Conservation (phyloP, 1,284 basidiomycete genomes). For the Tilletiopsis washingtonensis region DNA sequence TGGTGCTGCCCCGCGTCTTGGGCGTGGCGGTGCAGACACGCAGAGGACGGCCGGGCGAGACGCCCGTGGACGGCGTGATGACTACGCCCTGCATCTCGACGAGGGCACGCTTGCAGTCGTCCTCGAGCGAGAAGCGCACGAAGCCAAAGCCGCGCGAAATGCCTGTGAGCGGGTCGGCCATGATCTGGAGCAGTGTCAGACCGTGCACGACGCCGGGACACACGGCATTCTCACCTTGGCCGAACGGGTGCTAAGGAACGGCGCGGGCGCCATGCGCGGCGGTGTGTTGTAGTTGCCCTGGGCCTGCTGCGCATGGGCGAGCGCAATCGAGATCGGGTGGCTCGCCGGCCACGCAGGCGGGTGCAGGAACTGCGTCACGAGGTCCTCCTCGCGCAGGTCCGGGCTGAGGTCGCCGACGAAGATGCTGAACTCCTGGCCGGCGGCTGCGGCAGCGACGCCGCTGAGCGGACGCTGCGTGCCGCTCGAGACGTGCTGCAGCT, state of each 20-base stretch:
- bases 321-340: constrained; percentile 34
- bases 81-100: constrained; percentile 40
- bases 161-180: constrained; percentile 31
- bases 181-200: constrained; percentile 11
- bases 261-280: constrained; percentile 24
- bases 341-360: constrained; percentile 33
- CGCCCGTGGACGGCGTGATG: constrained; percentile 22
- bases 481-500: no score
- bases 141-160: constrained; percentile 40
- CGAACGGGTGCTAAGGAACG: constrained; percentile 35
- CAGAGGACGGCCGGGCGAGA: constrained; percentile 27
- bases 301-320: constrained; percentile 30
- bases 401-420: constrained; percentile 25
- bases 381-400: constrained; percentile 38
- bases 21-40: constrained; percentile 38
- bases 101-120: constrained; percentile 38
- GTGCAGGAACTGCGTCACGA: constrained; percentile 34
- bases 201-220: neutral
- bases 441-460: neutral
- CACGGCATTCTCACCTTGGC: constrained; percentile 17
- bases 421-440: constrained; percentile 29
- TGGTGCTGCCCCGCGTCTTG: constrained; percentile 19
- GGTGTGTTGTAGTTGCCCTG: constrained; percentile 28
- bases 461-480: neutral
- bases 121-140: constrained; percentile 31